Conservation (phyloP, 192 early-diverging fungal genomes). For the Thamnidium elegans region DNA sequence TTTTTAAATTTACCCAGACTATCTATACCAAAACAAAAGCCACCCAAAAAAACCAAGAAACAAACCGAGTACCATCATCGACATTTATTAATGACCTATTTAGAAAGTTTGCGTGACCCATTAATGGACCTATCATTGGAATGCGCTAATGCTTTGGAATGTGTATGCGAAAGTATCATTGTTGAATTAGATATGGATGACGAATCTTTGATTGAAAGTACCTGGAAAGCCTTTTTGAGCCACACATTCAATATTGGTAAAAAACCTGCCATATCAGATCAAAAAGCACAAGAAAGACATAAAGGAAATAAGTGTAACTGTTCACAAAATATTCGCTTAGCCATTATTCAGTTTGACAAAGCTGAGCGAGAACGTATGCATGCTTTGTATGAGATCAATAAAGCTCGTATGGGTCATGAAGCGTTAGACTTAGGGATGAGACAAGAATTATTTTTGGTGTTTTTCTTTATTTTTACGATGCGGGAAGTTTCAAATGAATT, state of each 20-base stretch:
- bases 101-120: conserved; percentile 49
- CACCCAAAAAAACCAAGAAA: conserved; percentile 37
- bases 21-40: conserved; percentile 9
- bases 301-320: conserved; percentile 17
- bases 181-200: conserved; percentile 29
- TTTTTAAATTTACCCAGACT: conserved; percentile 10
- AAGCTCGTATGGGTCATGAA: neutral
- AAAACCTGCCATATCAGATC: neutral
- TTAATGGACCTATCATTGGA: conserved; percentile 41
- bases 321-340: conserved; percentile 8
- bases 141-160: conserved; percentile 30
- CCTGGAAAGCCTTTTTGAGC: conserved; percentile 17
- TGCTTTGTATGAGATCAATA: conserved; percentile 7
- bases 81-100: conserved; percentile 47
- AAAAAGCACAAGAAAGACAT: conserved; percentile 13
- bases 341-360: conserved; percentile 23
- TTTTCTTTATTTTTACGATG: conserved; percentile 51
- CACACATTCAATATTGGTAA: conserved; percentile 16
- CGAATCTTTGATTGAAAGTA: neutral
- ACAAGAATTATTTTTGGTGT: conserved; percentile 50
- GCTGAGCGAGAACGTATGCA: conserved; percentile 28
- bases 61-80: conserved; percentile 44
- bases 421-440: conserved; percentile 31
- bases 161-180: conserved; percentile 19
- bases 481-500: conserved; percentile 48